Percentiles rank a stretch among this genome's conserved stretches.
Conservation (phyloP, 2,329 filamentous ascomycete genomes). For the Chaetomiaceae sp. region DNA sequence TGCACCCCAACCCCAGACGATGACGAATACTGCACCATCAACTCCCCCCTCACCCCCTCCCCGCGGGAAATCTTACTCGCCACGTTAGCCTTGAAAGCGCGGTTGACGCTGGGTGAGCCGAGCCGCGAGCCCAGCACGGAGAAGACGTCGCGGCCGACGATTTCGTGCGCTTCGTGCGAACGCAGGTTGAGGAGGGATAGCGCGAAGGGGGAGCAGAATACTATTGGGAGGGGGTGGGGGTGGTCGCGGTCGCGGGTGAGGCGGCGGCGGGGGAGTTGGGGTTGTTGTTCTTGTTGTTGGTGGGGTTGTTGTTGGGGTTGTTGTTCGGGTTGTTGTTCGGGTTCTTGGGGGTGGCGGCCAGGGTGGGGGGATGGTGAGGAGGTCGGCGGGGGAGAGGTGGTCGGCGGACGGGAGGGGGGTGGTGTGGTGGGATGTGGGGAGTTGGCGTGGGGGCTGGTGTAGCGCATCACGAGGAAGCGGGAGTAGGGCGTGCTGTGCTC, state of each 20-base stretch:
- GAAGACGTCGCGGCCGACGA: constrained; percentile 49
- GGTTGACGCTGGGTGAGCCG: constrained; percentile 39
- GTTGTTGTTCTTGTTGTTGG: too few relatives aligned
- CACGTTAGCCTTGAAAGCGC: constrained; percentile 42
- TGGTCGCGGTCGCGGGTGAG: neutral
- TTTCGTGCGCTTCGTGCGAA: constrained; percentile 31
- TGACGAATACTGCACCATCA: constrained; percentile 8
- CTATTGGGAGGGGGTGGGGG: constrained; percentile 9
- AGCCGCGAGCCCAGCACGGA: constrained; percentile 43
- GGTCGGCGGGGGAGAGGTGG: constrained; percentile 4
- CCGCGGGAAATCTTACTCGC: constrained; percentile 32
- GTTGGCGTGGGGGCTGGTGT: constrained; percentile 16
- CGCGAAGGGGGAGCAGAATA: constrained; percentile 28
- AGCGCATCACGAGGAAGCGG: constrained; percentile 30
- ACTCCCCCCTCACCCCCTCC: constrained; percentile 15
- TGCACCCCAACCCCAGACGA: neutral
- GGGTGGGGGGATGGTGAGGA: neutral
- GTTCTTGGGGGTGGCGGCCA: neutral
- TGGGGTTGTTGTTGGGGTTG: constrained; percentile 5
- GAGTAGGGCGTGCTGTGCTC: constrained; percentile 28
- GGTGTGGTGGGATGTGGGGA: neutral
- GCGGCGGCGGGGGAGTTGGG: too few relatives aligned
- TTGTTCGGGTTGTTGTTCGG: too few relatives aligned
- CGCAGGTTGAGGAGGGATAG: constrained; percentile 43
- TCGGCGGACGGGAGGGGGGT: neutral